Conservation (phyloP, 257 asterid genomes). For the Nicotiana noctiflora region DNA sequence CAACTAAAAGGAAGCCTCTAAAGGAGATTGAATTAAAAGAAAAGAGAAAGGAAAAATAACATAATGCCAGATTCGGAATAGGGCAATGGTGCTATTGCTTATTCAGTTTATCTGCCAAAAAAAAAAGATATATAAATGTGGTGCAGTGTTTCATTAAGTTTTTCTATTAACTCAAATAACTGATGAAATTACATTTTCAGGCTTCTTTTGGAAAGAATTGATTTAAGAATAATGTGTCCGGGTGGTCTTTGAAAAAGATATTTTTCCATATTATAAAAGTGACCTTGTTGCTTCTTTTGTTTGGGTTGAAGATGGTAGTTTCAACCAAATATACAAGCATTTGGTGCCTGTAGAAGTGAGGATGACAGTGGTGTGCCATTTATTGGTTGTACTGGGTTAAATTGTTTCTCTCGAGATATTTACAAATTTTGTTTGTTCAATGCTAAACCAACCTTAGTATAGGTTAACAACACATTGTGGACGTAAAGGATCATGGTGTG, state of each 20-base stretch:
- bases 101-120: no score
- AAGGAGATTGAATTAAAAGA: neutral
- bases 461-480: neutral
- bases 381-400: neutral
- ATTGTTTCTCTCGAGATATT: neutral
- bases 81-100: no score
- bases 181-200: neutral
- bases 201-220: neutral
- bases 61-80: no score
- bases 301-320: neutral
- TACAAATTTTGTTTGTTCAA: neutral
- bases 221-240: neutral
- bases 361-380: neutral
- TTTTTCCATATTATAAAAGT: neutral
- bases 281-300: neutral
- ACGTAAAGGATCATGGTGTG: neutral
- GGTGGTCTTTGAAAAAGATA: neutral
- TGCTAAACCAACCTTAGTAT: neutral
- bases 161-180: neutral
- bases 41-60: neutral
- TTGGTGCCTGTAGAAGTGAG: neutral
- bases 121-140: no score
- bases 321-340: neutral
- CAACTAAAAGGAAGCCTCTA: neutral
- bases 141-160: neutral